Percentiles rank a stretch among this genome's conserved stretches.
phyloP scores from a whole-genome alignment of 139 green algal species.

The Picochlorum costavermella region DNA sequence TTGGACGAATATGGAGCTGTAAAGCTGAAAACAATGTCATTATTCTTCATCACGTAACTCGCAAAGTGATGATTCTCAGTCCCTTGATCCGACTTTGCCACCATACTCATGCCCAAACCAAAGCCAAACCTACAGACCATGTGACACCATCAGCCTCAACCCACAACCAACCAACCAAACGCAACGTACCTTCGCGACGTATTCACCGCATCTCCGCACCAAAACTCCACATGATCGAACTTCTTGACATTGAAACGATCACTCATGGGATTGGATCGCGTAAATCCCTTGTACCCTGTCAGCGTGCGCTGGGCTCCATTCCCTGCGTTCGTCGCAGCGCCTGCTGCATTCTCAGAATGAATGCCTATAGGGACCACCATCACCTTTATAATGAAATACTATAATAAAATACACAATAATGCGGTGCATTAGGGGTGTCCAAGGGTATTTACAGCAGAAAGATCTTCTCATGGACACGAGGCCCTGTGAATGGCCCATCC shows the following conservation, averaged over 20 bases:
- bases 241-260: slow-evolving; percentile 63
- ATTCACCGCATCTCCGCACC: slow-evolving; percentile 80
- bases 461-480: too few species aligned
- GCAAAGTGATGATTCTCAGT: slow-evolving; percentile 80
- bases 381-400: too few species aligned
- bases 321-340: neutral
- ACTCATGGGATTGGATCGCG: slow-evolving; percentile 50
- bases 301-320: slow-evolving; percentile 1
- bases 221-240: slow-evolving; percentile 97
- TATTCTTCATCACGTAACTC: slow-evolving; percentile 71
- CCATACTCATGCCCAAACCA: slow-evolving; percentile 82
- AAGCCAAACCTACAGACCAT: slow-evolving; percentile 66
- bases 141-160: neutral
- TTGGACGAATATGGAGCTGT: slow-evolving; percentile 78
- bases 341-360: neutral
- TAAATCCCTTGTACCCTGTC: slow-evolving; percentile 18
- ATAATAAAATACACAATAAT: too few species aligned
- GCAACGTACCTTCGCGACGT: slow-evolving; percentile 26
- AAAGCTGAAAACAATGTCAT: slow-evolving; percentile 88
- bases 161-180: neutral
- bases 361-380: too few species aligned
- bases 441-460: too few species aligned
- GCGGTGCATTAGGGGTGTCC: too few species aligned
- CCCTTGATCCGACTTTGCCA: slow-evolving; percentile 80
- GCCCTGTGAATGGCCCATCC: too few species aligned